Base-by-base conservation (phyloP, 1,139 yeast species). In the Saccharomycopsis hybrid region DNA sequence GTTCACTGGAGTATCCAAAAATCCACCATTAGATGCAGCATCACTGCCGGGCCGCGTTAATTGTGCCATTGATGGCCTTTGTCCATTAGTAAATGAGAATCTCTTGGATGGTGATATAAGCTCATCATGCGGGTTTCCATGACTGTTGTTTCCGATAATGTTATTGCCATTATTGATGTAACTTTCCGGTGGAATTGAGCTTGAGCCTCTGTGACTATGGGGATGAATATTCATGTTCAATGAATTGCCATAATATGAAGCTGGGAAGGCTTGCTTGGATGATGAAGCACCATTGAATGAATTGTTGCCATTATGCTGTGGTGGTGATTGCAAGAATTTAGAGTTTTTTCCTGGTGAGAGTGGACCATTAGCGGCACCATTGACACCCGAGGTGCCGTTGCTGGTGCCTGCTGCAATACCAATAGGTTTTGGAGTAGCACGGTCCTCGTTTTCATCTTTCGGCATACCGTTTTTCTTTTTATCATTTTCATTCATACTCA, bases 401-500 rank as follows among this genome's bases (percentile, higher is more conserved):
- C n/a, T n/a, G n/a, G n/a, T n/a, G n/a, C n/a, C n/a, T n/a, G n/a
- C n/a, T n/a, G n/a, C n/a, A n/a, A n/a, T n/a, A 5, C 18, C 18
- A 7, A 13, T 36, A 7, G 24, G 24, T 9, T 9, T 13, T 9
- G 7, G 18, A 5, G 24, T 13, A n/a, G 39, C 39, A 31, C 9
- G 9, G 11, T 7, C 35, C 7, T 7, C 35, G 11, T 7, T 31
- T 11, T 31, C 35, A 31, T 31, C 35, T 31, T 31, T 31, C n/a
- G n/a, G n/a, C 35, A 31, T 7, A 7, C 35, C 35, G 5, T 13
- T 36, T 36, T 13, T 36, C 5, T 5, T 36, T 36, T 48, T 44
- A 41, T 47, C 47, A 39, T 57, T 60, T 47, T 83, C 94, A 60
- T 82, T 84, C 87, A 87, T 82, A 5, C 88, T 83, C 37, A 88